These are phyloP conservation scores for Pseudogymnoascus pannorum DNA, from an alignment of 2,329 filamentous ascomycete species.

Conservation along the genomic window DNA sequence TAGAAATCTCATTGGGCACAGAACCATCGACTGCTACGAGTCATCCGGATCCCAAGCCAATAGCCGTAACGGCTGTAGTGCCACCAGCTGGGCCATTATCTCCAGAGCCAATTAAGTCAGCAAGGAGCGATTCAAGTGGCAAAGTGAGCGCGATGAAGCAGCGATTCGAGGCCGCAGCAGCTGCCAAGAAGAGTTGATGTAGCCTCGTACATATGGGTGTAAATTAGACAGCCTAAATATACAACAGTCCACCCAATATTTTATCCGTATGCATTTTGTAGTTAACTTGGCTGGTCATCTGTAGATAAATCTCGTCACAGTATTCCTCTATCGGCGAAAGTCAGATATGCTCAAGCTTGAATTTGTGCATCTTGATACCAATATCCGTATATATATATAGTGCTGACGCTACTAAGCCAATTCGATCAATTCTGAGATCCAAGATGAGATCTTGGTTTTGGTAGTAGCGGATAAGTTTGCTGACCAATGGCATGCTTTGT, in stretches of 20 bases:
- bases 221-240: background rate
- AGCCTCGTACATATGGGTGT: background rate
- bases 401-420: background rate
- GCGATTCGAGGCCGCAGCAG: background rate
- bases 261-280: background rate
- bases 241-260: background rate
- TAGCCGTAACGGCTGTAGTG: background rate
- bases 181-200: background rate
- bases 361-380: background rate
- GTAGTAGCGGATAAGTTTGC: background rate
- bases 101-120: background rate
- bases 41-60: background rate
- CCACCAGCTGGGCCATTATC: background rate
- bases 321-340: background rate
- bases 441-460: background rate
- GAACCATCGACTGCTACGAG: background rate
- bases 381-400: background rate
- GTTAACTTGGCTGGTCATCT: background rate
- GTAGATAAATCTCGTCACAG: background rate
- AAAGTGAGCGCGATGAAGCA: conserved; percentile 4
- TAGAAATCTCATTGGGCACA: background rate
- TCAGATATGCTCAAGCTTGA: background rate
- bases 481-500: background rate
- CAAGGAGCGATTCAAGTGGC: background rate
- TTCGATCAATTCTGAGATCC: background rate